These are phyloP conservation scores for Poterioochromonas sp. DNA, from an alignment of 352 stramenopile genomes.

Conservation along the genomic window DNA sequence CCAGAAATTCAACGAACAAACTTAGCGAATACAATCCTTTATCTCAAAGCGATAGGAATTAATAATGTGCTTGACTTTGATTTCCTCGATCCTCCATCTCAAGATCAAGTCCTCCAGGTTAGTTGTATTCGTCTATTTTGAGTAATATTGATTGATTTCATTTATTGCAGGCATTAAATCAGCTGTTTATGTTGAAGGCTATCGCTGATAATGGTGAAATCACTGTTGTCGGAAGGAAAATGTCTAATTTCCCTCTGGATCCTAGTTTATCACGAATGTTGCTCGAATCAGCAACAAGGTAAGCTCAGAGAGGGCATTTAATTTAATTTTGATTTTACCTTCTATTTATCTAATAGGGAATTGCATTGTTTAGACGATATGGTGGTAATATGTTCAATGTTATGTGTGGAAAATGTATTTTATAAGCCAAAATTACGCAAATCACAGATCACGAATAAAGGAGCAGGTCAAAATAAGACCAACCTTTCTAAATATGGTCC, in stretches of 20 bases:
- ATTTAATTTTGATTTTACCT: background rate
- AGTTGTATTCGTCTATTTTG: conserved; percentile 21
- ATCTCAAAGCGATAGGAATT: conserved; percentile 99
- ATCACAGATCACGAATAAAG: background rate
- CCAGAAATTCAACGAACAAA: conserved; percentile 98
- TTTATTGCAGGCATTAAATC: conserved; percentile 11
- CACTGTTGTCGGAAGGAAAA: conserved; percentile 86
- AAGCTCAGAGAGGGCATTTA: background rate
- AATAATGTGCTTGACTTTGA: conserved; percentile 98
- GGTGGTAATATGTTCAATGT: conserved; percentile 6
- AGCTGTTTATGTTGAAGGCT: conserved; percentile 76
- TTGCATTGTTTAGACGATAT: conserved; percentile 3
- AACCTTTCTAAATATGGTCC: background rate
- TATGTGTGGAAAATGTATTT: conserved; percentile 17
- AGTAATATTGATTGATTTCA: background rate
- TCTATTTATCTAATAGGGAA: background rate
- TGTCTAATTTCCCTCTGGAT: conserved; percentile 96
- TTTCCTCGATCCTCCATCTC: conserved; percentile 95
- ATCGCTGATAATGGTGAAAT: conserved; percentile 93
- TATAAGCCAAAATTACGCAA: background rate
- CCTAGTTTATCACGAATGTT: conserved; percentile 70
- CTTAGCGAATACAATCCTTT: conserved; percentile 91
- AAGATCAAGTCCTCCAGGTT: conserved; percentile 48
- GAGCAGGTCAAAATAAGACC: background rate
- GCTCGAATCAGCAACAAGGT: background rate